phyloP scores from a whole-genome alignment of 148 eudicot genomes.

The Fallopia convolvulus region DNA sequence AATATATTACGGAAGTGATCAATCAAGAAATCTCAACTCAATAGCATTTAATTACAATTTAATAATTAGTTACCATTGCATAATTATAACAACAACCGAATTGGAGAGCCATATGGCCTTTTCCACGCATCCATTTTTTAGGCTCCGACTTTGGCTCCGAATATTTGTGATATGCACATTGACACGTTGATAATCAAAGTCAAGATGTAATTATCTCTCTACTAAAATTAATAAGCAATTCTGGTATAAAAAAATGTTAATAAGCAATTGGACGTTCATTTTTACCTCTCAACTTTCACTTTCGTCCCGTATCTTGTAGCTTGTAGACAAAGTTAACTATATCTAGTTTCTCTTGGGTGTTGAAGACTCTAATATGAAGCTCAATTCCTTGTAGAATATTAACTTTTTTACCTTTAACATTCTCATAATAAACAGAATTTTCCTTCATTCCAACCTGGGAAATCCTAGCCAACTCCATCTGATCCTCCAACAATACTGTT shows the following conservation, averaged over 20 bases:
- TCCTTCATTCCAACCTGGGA: conserved; percentile 41
- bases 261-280: not conserved
- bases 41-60: not conserved
- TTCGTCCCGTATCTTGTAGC: conserved; percentile 62
- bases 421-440: conserved; percentile 61
- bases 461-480: not conserved
- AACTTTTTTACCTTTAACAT: conserved; percentile 48
- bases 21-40: not conserved
- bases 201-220: too few relatives aligned
- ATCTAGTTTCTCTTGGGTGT: conserved; percentile 71
- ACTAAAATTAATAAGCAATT: too few relatives aligned
- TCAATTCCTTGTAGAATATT: conserved; percentile 87
- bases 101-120: conserved; percentile 88
- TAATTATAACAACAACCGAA: conserved; percentile 86
- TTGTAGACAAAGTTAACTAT: conserved; percentile 57
- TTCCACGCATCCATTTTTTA: conserved; percentile 95
- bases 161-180: conserved; percentile 59
- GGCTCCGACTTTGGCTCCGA: too few relatives aligned
- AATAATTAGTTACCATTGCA: conserved; percentile 32
- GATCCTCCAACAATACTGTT: not conserved
- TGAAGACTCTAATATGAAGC: conserved; percentile 79
- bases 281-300: conserved; percentile 66
- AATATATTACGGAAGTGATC: not conserved
- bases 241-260: not conserved
- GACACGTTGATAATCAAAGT: not conserved